These are phyloP conservation scores for Aspergillus sp. DNA, from an alignment of 2,329 filamentous ascomycete genomes.

Conservation along the genomic window DNA sequence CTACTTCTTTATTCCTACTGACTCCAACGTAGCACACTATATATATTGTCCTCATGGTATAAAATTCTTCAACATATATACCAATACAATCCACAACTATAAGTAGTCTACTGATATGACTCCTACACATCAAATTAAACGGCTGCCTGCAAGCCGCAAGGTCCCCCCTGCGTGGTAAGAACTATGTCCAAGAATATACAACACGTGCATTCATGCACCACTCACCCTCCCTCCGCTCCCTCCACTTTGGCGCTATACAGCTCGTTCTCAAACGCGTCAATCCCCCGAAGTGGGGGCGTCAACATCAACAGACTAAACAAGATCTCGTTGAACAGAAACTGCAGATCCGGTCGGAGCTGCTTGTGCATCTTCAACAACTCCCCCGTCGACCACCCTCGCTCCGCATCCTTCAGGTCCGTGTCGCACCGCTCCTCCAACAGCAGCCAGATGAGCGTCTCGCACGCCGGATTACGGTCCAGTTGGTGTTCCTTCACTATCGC, in stretches of 20 bases:
- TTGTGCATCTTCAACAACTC: constrained; percentile 36
- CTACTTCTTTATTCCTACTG: no score
- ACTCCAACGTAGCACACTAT: no score
- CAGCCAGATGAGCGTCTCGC: constrained; percentile 41
- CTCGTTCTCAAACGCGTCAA: constrained; percentile 33
- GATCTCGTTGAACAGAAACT: constrained; percentile 40
- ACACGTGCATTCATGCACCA: not conserved
- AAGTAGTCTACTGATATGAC: not conserved
- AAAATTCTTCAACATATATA: no score
- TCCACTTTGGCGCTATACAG: constrained; percentile 15
- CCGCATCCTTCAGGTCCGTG: constrained; percentile 32
- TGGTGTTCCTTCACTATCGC: constrained; percentile 26
- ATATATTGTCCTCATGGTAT: no score
- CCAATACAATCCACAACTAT: no score
- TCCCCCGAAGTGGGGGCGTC: constrained; percentile 27
- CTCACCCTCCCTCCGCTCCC: not conserved
- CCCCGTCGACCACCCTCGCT: constrained; percentile 37
- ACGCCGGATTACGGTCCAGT: constrained; percentile 34
- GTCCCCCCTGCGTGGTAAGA: not conserved
- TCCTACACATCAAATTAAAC: not conserved
- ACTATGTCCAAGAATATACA: constrained; percentile 1
- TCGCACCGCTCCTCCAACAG: constrained; percentile 36
- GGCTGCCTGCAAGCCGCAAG: constrained; percentile 1
- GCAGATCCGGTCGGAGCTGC: constrained; percentile 33
- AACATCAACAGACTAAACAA: constrained; percentile 37